These are phyloP conservation scores for Hortaea werneckii DNA, from an alignment of 2,329 filamentous ascomycete genomes.

Conservation along the genomic window DNA sequence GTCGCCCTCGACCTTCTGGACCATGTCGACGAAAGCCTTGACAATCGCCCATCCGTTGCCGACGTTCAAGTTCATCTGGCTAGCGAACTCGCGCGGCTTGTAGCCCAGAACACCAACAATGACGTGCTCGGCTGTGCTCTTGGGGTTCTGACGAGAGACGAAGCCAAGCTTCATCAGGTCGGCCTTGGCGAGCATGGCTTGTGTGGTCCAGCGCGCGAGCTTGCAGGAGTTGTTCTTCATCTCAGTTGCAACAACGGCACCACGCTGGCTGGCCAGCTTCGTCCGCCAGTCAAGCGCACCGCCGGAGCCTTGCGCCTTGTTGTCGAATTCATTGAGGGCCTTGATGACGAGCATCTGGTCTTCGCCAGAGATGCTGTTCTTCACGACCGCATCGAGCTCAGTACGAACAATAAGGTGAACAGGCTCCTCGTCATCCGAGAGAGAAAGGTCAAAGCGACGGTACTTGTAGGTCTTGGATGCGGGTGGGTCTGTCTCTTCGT, in stretches of 20 bases:
- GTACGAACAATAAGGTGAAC: constrained; percentile 88
- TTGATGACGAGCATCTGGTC: constrained; percentile 89
- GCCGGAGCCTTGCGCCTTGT: constrained; percentile 89
- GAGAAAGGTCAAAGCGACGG: constrained; percentile 87
- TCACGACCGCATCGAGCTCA: constrained; percentile 89
- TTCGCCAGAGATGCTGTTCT: constrained; percentile 85
- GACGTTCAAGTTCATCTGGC: constrained; percentile 95
- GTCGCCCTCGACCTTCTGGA: constrained; percentile 56
- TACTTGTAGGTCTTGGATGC: constrained; percentile 98
- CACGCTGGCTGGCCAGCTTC: constrained; percentile 87
- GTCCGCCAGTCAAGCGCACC: constrained; percentile 94
- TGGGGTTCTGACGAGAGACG: constrained; percentile 87
- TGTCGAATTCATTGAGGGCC: constrained; percentile 98
- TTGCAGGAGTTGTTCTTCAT: constrained; percentile 99
- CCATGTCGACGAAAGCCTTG: constrained; percentile 94
- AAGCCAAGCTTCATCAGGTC: constrained; percentile 98
- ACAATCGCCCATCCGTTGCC: constrained; percentile 99
- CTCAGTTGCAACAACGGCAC: constrained; percentile 94
- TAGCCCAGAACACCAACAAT: constrained; percentile 92
- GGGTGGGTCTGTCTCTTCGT: constrained; percentile 84
- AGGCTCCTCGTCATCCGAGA: constrained; percentile 83
- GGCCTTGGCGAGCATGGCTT: constrained; percentile 93
- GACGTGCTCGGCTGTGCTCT: constrained; percentile 86
- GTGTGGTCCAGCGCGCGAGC: constrained; percentile 92
- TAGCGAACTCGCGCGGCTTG: constrained; percentile 94